phyloP scores from a whole-genome alignment of 352 stramenopile genomes.

The Phytophthora cactorum region DNA sequence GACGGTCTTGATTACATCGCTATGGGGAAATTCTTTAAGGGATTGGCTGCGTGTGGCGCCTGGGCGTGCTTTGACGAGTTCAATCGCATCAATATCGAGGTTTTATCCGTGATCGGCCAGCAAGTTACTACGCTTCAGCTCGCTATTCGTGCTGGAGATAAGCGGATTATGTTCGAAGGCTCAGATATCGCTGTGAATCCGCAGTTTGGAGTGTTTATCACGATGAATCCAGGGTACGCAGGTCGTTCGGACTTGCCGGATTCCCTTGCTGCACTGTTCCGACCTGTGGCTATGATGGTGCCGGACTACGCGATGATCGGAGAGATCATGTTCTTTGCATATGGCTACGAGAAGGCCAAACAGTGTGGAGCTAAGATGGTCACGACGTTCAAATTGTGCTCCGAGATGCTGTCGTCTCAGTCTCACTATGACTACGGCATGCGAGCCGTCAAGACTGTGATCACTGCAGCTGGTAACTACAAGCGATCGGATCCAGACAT shows the following conservation, averaged over 20 bases:
- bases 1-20: constrained; percentile 95
- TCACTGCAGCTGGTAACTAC: constrained; percentile 94
- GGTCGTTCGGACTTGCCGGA: constrained; percentile 95
- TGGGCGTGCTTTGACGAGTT: constrained; percentile 98
- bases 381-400: constrained; percentile 96
- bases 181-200: constrained; percentile 94
- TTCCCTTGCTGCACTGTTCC: constrained; percentile 95
- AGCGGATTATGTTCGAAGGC: constrained; percentile 94
- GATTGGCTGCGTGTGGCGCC: constrained; percentile 91
- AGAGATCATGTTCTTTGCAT: constrained; percentile 97
- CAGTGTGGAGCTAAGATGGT: constrained; percentile 96
- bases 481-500: constrained; percentile 93
- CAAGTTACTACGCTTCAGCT: constrained; percentile 89
- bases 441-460: constrained; percentile 96
- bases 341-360: constrained; percentile 93
- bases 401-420: constrained; percentile 94
- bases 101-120: constrained; percentile 86
- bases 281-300: constrained; percentile 97
- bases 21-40: constrained; percentile 96
- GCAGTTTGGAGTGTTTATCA: constrained; percentile 96
- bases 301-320: constrained; percentile 96
- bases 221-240: constrained; percentile 96
- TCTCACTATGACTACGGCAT: constrained; percentile 98
- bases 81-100: constrained; percentile 96
- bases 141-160: constrained; percentile 86